Conservation (phyloP, 257 asterid genomes). For the Jacaranda copaia region DNA sequence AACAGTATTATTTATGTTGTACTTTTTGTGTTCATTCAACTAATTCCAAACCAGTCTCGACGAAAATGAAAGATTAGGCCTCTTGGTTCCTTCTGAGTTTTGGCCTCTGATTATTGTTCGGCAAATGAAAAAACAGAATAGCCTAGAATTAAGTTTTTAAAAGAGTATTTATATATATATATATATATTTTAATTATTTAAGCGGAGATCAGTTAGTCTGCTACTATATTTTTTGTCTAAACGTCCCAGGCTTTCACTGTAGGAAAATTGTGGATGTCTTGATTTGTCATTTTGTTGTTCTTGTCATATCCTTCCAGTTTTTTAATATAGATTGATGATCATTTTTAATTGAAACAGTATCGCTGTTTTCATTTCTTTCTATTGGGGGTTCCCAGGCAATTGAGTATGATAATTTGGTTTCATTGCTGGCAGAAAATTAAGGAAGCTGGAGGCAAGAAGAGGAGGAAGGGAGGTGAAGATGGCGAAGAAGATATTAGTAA, state of each 20-base stretch:
- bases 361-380: not conserved
- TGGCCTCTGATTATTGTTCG: not conserved
- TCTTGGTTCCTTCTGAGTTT: not conserved
- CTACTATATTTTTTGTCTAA: not conserved
- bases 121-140: not conserved
- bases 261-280: not conserved
- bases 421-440: slow-evolving; percentile 63
- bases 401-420: not conserved
- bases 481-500: slow-evolving; percentile 58
- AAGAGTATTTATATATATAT: not conserved
- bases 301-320: not conserved
- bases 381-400: not conserved
- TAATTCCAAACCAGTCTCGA: not conserved
- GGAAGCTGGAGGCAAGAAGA: slow-evolving; percentile 62
- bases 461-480: slow-evolving; percentile 54
- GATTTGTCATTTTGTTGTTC: not conserved
- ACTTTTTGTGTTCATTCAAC: not conserved
- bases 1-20: not conserved
- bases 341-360: not conserved
- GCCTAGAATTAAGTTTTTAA: not conserved
- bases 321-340: not conserved
- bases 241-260: not conserved
- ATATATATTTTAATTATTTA: not conserved
- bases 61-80: not conserved
- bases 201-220: not conserved